Evolutionary conservation across 495 filamentous ascomycete species (phyloP), one percentile per base, ranked within the genome.

Genomic region (Aspergillus baeticus): DNA sequence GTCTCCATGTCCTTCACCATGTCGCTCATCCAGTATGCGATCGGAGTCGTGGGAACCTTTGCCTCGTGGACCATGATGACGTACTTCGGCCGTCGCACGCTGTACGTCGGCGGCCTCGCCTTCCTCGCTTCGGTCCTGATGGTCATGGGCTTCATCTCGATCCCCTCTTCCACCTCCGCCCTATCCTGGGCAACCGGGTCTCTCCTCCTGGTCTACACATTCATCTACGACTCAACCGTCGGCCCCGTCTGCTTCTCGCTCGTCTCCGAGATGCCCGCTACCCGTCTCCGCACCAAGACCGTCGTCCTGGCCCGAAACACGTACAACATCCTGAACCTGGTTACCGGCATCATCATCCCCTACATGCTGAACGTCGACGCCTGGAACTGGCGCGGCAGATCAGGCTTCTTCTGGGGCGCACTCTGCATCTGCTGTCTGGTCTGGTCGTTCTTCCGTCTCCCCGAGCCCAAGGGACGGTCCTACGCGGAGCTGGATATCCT

Each of bases 391-490:
- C 72, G 79, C 42, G 88, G 86, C 57, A 88, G 81, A 54, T 77
- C 87, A 11, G 87, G 86, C 11, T 91, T 92, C 70, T 90, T 91
- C 76, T 92, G 86, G 86, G 86, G 80, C 6, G 86, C 83, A 0
- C 81, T 84, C 44, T 88, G 86, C 66, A 87, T 87, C 72, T 66
- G 82, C 34, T 89, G 86, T 68, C 80, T 90, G 47, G 67, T 89
- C 5, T 91, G 88, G 68, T 80, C 82, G 0, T 91, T 84, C 70
- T 90, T 90, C 79, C 81, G 88, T 6, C 77, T 91, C 0, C 88
- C 88, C 0, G 88, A 91, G 59, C 87, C 88, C 0, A 69, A 73
- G 1, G 88, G 87, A 6, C 79, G 87, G 15, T 82, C 85, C 0
- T 91, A 87, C 58, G 87, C 85, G 2, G 88, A 91, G 66, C 68